Base-by-base conservation (phyloP, 2,329 filamentous ascomycete genomes). In the Fusarium tricinctum region DNA sequence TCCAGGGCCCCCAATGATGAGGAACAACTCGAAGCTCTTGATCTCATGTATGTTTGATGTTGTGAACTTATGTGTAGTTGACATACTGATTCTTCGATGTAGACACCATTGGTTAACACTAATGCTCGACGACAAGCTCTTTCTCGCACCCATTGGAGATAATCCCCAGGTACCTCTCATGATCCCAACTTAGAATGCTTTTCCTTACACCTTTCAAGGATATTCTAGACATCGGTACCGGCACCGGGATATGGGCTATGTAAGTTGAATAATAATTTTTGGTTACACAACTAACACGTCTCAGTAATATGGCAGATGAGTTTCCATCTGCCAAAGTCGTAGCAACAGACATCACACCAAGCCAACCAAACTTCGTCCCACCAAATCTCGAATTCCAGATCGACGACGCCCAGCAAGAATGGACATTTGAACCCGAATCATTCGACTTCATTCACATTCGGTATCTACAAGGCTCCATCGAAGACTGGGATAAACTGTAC, bases 321-420 rank as follows among this genome's bases (percentile, higher is more conserved):
- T 73, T 69, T 2, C 71, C 71, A 6, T 73, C 71, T 0, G 71
- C 71, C 6, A 47, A 43, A 3, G 53, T 73, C 3, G 52, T 73
- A n/a, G 71, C 54, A 0, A 73, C 71, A 6, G 71, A 73, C 1
- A 69, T 73, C 5, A 57, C 71, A 0, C 69, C 71, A 2, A 71
- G 61, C 1, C 71, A 73, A 0, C 71, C 71, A 7, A 51, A 45
- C 5, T 75, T 70, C n/a, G 64, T 75, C 1, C 77, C 79, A 0
- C 78, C 79, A 4, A 80, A 81, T n/a, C 50, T 78, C 7, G 66
- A 70, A 5, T 81, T 81, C 47, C 72, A 79, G 17, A 76, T 81
- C 17, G 79, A 81, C 14, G 77, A 81, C 33, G 73, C 72, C 10
- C 69, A 77, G 20, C 51, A 63, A 4, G 71, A 75, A 1, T 89